Evolutionary conservation across 202 grass and related monocot genomes (phyloP).

Genomic region (Schoenoplectus triqueter): DNA sequence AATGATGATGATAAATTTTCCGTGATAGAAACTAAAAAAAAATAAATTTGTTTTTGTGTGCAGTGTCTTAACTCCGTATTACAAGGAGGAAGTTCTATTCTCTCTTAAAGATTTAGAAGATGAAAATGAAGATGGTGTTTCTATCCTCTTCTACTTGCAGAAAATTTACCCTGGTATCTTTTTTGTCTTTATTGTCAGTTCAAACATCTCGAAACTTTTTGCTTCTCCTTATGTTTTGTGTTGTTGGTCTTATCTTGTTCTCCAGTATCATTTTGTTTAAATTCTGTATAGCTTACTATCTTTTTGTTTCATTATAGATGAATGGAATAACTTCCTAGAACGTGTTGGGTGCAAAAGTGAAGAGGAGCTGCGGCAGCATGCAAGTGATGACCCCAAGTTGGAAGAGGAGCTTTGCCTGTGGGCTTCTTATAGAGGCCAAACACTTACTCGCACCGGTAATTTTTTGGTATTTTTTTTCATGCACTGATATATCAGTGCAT

Average conservation of each 20-base stretch:
- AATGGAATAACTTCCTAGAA: conserved; percentile 98
- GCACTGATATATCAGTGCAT: conserved; percentile 25
- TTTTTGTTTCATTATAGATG: conserved; percentile 58
- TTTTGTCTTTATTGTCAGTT: conserved; percentile 35
- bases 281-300: background rate
- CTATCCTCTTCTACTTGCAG: conserved; percentile 98
- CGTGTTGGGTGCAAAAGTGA: conserved; percentile 59
- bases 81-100: conserved; percentile 95
- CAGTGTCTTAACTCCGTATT: conserved; percentile 97
- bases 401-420: conserved; percentile 91
- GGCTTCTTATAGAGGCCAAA: conserved; percentile 97
- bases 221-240: conserved; percentile 1
- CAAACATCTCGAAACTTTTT: conserved; percentile 10
- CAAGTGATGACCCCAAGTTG: conserved; percentile 50
- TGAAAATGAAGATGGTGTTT: conserved; percentile 93
- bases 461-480: conserved; percentile 1
- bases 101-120: conserved; percentile 71
- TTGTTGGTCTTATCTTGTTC: background rate
- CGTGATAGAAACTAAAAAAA: no score
- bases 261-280: conserved; percentile 16
- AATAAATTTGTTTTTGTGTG: background rate
- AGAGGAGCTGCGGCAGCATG: conserved; percentile 63
- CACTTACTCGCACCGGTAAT: conserved; percentile 89
- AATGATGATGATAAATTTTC: no score
- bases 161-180: conserved; percentile 96